phyloP scores from a whole-genome alignment of 2,329 filamentous ascomycete species.

The Arthrobotrys pseudoclavata region DNA sequence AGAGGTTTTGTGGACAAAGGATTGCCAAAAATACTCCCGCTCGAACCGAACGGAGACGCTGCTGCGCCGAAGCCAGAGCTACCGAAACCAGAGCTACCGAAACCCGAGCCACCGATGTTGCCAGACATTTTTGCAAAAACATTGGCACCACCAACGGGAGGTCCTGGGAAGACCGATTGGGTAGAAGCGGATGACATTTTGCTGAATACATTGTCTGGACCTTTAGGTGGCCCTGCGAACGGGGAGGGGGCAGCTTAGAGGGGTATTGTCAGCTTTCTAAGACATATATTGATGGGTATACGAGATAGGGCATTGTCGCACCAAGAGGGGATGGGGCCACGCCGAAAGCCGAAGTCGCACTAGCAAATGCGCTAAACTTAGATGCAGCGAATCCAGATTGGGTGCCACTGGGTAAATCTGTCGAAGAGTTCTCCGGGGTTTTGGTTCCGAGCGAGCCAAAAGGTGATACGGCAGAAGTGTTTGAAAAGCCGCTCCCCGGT shows the following conservation, averaged over 20 bases:
- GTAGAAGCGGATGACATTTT: constrained; percentile 43
- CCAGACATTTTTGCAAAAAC: constrained; percentile 58
- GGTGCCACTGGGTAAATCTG: neutral
- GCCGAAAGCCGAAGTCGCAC: constrained; percentile 45
- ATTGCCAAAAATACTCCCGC: constrained; percentile 48
- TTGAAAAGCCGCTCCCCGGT: constrained; percentile 48
- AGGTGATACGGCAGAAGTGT: constrained; percentile 48
- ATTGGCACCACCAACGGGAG: constrained; percentile 38
- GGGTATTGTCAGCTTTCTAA: neutral
- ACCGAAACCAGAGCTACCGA: constrained; percentile 26
- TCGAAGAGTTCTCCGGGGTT: neutral
- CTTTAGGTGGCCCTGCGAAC: constrained; percentile 46
- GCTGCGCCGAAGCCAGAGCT: constrained; percentile 37
- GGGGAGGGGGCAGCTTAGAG: constrained; percentile 38
- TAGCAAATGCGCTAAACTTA: constrained; percentile 47
- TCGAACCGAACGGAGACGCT: constrained; percentile 39
- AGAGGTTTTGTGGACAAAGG: constrained; percentile 29
- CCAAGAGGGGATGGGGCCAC: constrained; percentile 43
- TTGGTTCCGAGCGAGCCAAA: constrained; percentile 42
- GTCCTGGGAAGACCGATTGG: constrained; percentile 32
- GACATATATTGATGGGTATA: neutral
- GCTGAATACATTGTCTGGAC: constrained; percentile 50
- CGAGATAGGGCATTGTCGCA: neutral
- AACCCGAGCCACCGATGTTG: neutral
- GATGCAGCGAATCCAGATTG: constrained; percentile 37